Base-by-base conservation (phyloP, 371 early-diverging fungal genomes). In the Syncephalastrum racemosum region DNA sequence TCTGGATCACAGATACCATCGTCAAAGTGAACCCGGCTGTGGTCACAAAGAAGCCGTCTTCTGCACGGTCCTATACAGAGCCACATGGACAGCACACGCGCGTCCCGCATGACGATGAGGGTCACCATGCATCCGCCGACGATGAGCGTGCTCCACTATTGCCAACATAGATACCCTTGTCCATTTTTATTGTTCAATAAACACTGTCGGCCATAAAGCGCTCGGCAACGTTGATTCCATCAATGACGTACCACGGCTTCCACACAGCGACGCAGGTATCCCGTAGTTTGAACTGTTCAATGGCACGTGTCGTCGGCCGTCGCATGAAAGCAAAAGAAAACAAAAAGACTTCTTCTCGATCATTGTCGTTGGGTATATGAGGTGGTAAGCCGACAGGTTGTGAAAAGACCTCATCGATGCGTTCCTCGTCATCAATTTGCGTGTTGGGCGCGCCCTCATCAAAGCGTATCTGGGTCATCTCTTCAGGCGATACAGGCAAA, bases 1-100 rank as follows among this genome's bases (percentile, higher is more conserved):
- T 84, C 64, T 87, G 87, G 84, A 71, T 85, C 31, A 77, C 82
- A 12, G 87, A 87, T 66, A 79, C 81, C 20, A 77, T 87, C 56
- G 77, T 87, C 18, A 84, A 84, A 63, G 66, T 71, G 14, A 59
- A 63, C 16, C 70, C 68, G 10, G 31, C 20, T 18, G 15, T 56
- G 13, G 14, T 24, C 15, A 24, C 36, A 2, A 31, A 31, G 36
- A 31, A 31, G 36, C 36, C 36, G 36, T 31, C 36, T 8, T 31
- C 36, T 0, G 36, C 10, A 31, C 36, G 36, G 36, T 31, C 36
- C 36, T 31, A 31, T 31, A 31, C 36, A 31, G 36, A 31, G 36
- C 36, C 36, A 31, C 36, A 31, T 31, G 36, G 36, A 2, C 36
- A 31, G 36, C 36, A 31, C 36, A 12, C 36, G 36, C 36, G 12